A percentile compares a stretch with the other conserved stretches of the same genome.
Conservation (phyloP, 768 basidiomycete genomes). For the Psilocybe cubensis region DNA sequence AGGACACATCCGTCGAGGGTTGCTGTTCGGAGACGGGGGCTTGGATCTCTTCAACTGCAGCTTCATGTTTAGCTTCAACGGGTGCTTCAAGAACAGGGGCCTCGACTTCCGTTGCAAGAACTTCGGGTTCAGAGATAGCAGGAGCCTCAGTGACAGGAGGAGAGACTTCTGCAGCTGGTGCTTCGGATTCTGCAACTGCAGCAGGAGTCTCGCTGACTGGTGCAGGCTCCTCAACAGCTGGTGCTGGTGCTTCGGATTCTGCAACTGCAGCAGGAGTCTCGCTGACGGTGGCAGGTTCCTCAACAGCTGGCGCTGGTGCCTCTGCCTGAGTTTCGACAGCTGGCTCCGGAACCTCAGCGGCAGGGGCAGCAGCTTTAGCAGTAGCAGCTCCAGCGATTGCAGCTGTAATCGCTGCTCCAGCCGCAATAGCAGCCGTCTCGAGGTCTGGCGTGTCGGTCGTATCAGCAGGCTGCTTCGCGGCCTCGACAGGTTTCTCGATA, state of each 20-base stretch:
- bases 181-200: too few species aligned
- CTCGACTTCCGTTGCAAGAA: neutral
- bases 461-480: neutral
- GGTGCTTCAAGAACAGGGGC: neutral
- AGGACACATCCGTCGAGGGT: neutral
- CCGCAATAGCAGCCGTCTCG: too few species aligned
- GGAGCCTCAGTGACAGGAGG: neutral
- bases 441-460: too few species aligned
- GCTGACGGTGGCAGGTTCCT: neutral
- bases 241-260: neutral
- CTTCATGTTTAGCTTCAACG: neutral
- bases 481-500: slow-evolving; percentile 19
- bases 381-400: slow-evolving; percentile 14
- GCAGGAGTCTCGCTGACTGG: too few species aligned
- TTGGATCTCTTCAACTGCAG: too few species aligned
- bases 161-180: too few species aligned
- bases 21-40: neutral
- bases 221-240: neutral
- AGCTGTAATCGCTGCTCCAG: too few species aligned
- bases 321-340: neutral
- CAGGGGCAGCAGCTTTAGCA: slow-evolving; percentile 19
- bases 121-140: too few species aligned
- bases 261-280: neutral
- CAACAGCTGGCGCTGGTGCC: neutral
- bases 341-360: neutral